Percentiles rank a stretch among this genome's conserved stretches.
phyloP scores from a whole-genome alignment of 2,329 filamentous ascomycete genomes.

The Ilyonectria destructans region DNA sequence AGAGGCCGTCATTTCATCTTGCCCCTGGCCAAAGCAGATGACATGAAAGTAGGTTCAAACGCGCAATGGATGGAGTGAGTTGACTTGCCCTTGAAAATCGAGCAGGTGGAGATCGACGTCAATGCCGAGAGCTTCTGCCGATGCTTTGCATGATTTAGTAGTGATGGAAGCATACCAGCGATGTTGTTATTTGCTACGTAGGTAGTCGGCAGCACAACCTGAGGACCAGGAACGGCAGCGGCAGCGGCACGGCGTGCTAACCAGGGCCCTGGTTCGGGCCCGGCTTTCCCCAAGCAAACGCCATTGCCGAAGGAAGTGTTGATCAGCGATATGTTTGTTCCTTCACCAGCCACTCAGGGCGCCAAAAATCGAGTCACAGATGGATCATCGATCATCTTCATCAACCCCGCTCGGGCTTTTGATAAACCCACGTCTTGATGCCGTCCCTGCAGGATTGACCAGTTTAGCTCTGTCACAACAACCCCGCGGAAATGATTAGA shows the following conservation, averaged over 20 bases:
- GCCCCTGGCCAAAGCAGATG: constrained; percentile 10
- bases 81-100: constrained; percentile 2
- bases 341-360: constrained; percentile 25
- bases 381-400: constrained; percentile 23
- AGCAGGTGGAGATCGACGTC: constrained; percentile 12
- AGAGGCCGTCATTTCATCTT: constrained; percentile 28
- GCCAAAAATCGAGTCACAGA: constrained; percentile 17
- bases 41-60: constrained; percentile 6
- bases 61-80: neutral
- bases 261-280: constrained; percentile 22
- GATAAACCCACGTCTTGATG: neutral
- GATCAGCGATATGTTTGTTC: constrained; percentile 24
- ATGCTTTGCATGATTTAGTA: constrained; percentile 19
- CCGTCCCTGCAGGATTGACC: neutral
- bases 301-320: constrained; percentile 30
- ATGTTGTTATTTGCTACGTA: neutral
- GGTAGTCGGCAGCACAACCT: constrained; percentile 8
- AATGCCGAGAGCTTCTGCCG: constrained; percentile 1
- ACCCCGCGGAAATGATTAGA: constrained; percentile 22
- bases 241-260: constrained; percentile 21
- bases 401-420: neutral
- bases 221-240: constrained; percentile 15
- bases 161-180: neutral
- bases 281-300: constrained; percentile 26
- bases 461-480: neutral